Conservation (phyloP, 1,284 basidiomycete species). For the Butyriboletus appendiculatus region DNA sequence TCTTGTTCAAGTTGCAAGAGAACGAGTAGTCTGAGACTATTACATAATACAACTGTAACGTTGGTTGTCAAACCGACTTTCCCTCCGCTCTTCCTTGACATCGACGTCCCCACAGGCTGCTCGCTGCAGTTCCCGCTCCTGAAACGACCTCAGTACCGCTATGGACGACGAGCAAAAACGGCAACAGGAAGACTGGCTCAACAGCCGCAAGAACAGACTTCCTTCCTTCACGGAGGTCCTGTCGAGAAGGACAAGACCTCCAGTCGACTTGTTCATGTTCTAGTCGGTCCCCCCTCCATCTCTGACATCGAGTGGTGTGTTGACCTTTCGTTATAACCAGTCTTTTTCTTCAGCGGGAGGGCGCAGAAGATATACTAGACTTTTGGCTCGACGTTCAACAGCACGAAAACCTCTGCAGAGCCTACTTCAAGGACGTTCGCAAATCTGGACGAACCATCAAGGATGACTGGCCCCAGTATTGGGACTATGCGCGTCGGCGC, state of each 20-base stretch:
- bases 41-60: constrained; percentile 25
- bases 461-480: constrained; percentile 98
- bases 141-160: constrained; percentile 9
- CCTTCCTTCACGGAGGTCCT: constrained; percentile 86
- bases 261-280: constrained; percentile 98
- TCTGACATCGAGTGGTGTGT: background rate
- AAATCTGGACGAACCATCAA: constrained; percentile 90
- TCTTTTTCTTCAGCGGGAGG: constrained; percentile 90
- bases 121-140: constrained; percentile 15
- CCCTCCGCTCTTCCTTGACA: constrained; percentile 13
- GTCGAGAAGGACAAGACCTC: constrained; percentile 85
- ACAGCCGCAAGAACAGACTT: constrained; percentile 66
- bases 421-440: constrained; percentile 97
- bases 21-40: constrained; percentile 3
- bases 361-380: constrained; percentile 93
- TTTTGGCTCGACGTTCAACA: constrained; percentile 99
- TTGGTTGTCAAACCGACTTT: constrained; percentile 6
- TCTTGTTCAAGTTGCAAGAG: background rate
- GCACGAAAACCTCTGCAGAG: constrained; percentile 97
- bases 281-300: constrained; percentile 56
- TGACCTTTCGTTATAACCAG: constrained; percentile 37
- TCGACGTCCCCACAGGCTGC: constrained; percentile 13
- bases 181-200: constrained; percentile 69
- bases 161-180: constrained; percentile 60
- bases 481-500: constrained; percentile 83